Evolutionary conservation across 139 green algal genomes (phyloP).

Genomic region (Chlamydomonas applanata): DNA sequence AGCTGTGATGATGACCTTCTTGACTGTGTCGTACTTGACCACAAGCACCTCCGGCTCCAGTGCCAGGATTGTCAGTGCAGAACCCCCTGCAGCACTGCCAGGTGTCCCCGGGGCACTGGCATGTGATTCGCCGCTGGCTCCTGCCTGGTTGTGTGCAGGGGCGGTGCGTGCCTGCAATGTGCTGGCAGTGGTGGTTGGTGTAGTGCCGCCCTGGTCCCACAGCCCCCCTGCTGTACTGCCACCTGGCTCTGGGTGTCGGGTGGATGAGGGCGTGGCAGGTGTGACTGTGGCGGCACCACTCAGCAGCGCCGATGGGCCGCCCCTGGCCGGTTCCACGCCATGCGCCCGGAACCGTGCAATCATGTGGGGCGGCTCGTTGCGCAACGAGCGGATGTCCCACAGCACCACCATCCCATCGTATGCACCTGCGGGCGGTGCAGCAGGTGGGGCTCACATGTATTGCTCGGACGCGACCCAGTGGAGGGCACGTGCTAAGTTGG

Average conservation of each 20-base stretch:
- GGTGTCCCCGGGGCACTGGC: too few species aligned
- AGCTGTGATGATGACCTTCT: slow-evolving; percentile 59
- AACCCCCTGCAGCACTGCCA: background rate
- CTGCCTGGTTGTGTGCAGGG: background rate
- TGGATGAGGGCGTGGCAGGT: too few species aligned
- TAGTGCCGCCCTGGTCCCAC: too few species aligned
- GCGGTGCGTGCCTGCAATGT: too few species aligned
- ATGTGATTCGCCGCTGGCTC: too few species aligned
- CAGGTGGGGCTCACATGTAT: background rate
- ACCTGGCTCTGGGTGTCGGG: too few species aligned
- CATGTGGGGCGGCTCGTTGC: slow-evolving; percentile 39
- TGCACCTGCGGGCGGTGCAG: background rate
- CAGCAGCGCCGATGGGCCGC: background rate
- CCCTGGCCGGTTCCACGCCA: slow-evolving; percentile 6
- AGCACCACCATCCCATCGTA: slow-evolving; percentile 60
- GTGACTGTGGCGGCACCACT: too few species aligned
- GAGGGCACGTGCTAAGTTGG: too few species aligned
- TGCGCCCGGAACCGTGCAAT: slow-evolving; percentile 36
- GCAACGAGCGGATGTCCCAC: slow-evolving; percentile 56
- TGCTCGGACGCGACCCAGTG: too few species aligned
- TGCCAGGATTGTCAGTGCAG: background rate
- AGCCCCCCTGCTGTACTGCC: too few species aligned
- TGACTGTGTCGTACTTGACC: slow-evolving; percentile 46
- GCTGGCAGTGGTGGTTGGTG: too few species aligned
- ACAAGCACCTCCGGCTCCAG: slow-evolving; percentile 55